These are phyloP conservation scores for Penicillium aurantiogriseum DNA, from an alignment of 2,329 filamentous ascomycete genomes.

Conservation along the genomic window DNA sequence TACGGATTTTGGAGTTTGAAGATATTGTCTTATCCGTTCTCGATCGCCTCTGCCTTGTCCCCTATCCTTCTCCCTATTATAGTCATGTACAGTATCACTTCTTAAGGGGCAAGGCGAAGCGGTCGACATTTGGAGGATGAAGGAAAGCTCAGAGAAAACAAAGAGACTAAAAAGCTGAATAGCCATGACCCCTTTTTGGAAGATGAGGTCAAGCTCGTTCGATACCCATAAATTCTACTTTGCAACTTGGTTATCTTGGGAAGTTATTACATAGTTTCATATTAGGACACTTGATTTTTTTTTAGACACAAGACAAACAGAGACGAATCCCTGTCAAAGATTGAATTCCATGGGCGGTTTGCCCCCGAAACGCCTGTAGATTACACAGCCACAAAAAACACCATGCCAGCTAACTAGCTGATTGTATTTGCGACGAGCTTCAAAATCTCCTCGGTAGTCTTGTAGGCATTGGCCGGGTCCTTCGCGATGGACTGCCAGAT, in stretches of 20 bases:
- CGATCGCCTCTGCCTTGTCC: conserved; percentile 14
- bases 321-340: not conserved
- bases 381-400: conserved; percentile 6
- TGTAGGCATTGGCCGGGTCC: conserved; percentile 75
- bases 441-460: conserved; percentile 75
- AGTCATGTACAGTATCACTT: conserved; percentile 22
- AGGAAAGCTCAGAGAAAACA: conserved; percentile 6
- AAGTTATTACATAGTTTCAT: not conserved
- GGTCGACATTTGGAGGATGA: not conserved
- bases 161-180: conserved; percentile 16
- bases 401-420: conserved; percentile 23
- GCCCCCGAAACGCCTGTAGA: conserved; percentile 7
- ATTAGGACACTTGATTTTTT: not conserved
- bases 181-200: conserved; percentile 11
- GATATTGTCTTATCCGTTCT: conserved; percentile 17
- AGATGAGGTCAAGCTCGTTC: conserved; percentile 24
- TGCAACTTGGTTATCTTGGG: conserved; percentile 7
- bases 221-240: conserved; percentile 32
- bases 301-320: not conserved
- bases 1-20: conserved; percentile 27
- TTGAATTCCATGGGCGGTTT: conserved; percentile 4
- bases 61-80: conserved; percentile 9
- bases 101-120: conserved; percentile 9
- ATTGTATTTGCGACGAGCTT: conserved; percentile 65
- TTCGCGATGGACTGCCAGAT: conserved; percentile 85